Evolutionary conservation across 2,329 filamentous ascomycete genomes (phyloP).

Genomic region (Beauveria medogensis): DNA sequence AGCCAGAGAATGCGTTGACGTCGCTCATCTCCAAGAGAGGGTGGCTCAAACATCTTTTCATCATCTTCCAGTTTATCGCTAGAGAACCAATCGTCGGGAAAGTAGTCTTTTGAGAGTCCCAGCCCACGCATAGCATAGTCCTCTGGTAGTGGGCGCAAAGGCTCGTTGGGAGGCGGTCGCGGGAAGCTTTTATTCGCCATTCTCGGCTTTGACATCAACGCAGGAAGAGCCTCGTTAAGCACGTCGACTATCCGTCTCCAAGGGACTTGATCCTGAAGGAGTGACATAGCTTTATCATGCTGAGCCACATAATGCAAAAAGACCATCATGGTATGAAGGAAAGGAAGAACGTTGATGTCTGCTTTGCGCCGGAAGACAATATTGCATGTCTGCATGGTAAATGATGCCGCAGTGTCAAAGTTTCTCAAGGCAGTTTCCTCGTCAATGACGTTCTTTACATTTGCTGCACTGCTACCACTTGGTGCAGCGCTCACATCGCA

Average conservation of each 20-base stretch:
- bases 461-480: too few relatives aligned
- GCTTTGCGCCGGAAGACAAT: conserved; percentile 43
- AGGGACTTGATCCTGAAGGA: conserved; percentile 38
- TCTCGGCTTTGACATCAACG: conserved; percentile 21
- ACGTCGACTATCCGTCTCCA: conserved; percentile 39
- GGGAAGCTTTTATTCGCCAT: conserved; percentile 41
- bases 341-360: conserved; percentile 53
- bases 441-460: background rate
- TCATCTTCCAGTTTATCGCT: conserved; percentile 56
- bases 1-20: conserved; percentile 53
- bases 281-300: conserved; percentile 32
- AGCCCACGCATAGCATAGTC: conserved; percentile 61
- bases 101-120: conserved; percentile 51
- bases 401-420: conserved; percentile 28
- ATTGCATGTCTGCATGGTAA: conserved; percentile 36
- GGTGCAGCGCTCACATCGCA: background rate
- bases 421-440: conserved; percentile 16
- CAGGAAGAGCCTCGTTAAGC: conserved; percentile 29
- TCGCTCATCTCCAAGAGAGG: conserved; percentile 49
- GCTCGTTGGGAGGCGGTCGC: conserved; percentile 30
- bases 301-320: conserved; percentile 44
- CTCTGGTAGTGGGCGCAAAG: conserved; percentile 54
- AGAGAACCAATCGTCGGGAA: conserved; percentile 50
- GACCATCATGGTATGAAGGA: conserved; percentile 53
- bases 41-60: conserved; percentile 54